Evolutionary conservation across 192 early-diverging fungal species (phyloP).

Genomic region (Linnemannia elongata): DNA sequence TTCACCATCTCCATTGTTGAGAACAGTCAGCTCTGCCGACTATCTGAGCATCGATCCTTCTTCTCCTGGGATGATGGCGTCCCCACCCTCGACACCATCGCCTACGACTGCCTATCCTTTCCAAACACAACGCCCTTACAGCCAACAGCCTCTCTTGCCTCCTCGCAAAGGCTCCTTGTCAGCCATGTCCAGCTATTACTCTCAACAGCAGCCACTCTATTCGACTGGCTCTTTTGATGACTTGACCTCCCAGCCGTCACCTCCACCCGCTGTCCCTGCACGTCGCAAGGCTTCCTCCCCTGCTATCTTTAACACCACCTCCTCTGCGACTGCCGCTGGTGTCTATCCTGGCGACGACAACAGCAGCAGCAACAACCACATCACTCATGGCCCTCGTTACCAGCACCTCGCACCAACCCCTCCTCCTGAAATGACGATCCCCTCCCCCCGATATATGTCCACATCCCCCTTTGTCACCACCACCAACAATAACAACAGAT

Average conservation of each 20-base stretch:
- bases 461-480: not conserved
- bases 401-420: not conserved
- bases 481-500: not conserved
- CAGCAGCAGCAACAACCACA: not conserved
- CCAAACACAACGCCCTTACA: not conserved
- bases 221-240: conserved; percentile 8
- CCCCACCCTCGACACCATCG: conserved; percentile 27
- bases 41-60: conserved; percentile 2
- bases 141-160: conserved; percentile 1
- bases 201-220: not conserved
- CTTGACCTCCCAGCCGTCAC: not conserved
- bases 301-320: conserved; percentile 6
- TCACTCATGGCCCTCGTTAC: not conserved
- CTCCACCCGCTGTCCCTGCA: conserved; percentile 24
- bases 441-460: not conserved
- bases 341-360: not conserved
- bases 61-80: not conserved
- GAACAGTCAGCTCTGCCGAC: conserved; percentile 11
- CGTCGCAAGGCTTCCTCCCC: conserved; percentile 40
- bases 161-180: conserved; percentile 26
- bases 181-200: not conserved
- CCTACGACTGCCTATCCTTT: conserved; percentile 4
- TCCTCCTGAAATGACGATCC: not conserved
- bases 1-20: not conserved
- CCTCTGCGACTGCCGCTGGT: not conserved